A percentile compares a stretch with the other conserved stretches of the same genome.
Conservation (phyloP, 495 filamentous ascomycete species). For the Annulohypoxylon bovei region DNA sequence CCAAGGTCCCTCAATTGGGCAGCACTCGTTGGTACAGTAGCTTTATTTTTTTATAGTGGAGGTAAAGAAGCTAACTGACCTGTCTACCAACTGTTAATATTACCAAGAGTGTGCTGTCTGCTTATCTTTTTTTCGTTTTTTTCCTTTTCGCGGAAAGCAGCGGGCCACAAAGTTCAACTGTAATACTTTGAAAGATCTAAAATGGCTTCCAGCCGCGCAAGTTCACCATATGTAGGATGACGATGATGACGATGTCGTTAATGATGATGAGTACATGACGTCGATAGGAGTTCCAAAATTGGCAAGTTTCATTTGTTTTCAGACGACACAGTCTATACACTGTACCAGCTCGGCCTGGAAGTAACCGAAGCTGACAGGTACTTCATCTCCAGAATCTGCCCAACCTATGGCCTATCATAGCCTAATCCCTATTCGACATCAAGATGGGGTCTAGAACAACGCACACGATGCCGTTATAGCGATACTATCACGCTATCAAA, state of each 20-base stretch:
- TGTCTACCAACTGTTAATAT: not conserved
- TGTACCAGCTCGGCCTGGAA: conserved; percentile 12
- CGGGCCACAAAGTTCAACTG: not conserved
- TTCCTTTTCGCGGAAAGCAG: too few relatives aligned
- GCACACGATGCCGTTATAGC: conserved; percentile 16
- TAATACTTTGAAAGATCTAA: not conserved
- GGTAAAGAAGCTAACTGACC: not conserved
- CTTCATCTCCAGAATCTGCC: conserved; percentile 2
- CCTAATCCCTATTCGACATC: conserved; percentile 24
- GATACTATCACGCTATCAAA: conserved; percentile 32
- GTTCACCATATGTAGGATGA: conserved; percentile 9
- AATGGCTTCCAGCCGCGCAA: conserved; percentile 3
- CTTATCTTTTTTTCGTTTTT: not conserved
- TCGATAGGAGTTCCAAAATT: conserved; percentile 15
- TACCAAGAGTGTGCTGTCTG: not conserved
- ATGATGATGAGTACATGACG: conserved; percentile 34
- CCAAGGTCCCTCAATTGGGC: conserved; percentile 16
- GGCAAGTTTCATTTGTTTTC: conserved; percentile 1
- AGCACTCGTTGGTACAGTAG: not conserved
- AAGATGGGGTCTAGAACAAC: conserved; percentile 34
- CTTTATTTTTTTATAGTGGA: not conserved
- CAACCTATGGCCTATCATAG: conserved; percentile 20
- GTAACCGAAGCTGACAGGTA: conserved; percentile 15
- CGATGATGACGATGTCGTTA: conserved; percentile 17
- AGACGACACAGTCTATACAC: conserved; percentile 11